Base-by-base conservation (phyloP, 2,329 filamentous ascomycete species). In the Aspergillus fumigatus region DNA sequence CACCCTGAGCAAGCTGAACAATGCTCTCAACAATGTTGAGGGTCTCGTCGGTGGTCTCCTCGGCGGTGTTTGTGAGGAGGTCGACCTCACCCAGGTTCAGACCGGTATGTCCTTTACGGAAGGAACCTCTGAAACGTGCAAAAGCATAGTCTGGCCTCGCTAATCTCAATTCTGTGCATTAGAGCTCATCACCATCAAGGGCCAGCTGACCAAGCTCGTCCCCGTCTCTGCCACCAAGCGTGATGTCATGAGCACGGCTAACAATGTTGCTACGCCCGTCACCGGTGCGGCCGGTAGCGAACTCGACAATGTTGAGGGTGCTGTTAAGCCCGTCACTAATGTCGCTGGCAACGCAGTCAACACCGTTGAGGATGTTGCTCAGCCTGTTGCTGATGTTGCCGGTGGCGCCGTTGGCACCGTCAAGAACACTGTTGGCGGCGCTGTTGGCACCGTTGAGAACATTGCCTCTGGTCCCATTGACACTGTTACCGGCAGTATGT, bases 401-500 rank as follows among this genome's bases (percentile, higher is more conserved):
- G 48, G 23, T 32, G 54, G 51, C 9, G 58, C 38, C 19, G 53
- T 48, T 10, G 41, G n/a, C 21, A 21, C 26, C 19, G 43, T 40
- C 26, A 19, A 47, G 14, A 25, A 38, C 19, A 35, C 49, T 9
- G 58, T 47, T 29, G 50, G 27, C 32, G 55, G 50, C 11, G 57
- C 26, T 25, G 53, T 48, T 19, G 32, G 14, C 32, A 17, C 14
- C 25, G 27, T 56, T 21, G 23, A 53, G 49, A 45, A 23, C 32
- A 48, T 53, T n/a, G 11, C 51, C 25, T 17, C 45, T 45, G 50
- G 52, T 21, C 53, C 49, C 35, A 55, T 54, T 10, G 40, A 47
- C 14, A 62, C 62, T 6, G 49, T 61, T 9, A 60, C 58, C 50
- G 61, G 59, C 27, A 58, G 64, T 67, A 67, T 43, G 62, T 60